Base-by-base conservation (phyloP, 1,284 basidiomycete genomes). In the Heterobasidion irregulare region DNA sequence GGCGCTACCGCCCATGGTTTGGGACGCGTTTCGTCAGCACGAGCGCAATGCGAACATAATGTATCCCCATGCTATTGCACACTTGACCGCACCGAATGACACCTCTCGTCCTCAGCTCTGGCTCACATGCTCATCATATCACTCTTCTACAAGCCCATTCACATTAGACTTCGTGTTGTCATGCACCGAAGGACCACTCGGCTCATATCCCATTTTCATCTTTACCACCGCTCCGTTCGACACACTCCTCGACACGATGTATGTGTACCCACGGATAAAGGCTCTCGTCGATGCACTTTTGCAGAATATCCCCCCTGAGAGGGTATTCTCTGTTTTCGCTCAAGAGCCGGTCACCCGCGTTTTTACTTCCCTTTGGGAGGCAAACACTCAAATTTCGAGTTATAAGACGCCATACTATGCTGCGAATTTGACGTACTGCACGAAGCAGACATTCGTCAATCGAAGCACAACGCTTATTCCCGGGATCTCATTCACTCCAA, bases 241-340 rank as follows among this genome's bases (percentile, higher is more conserved):
- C 16, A 50, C 57, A 6, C 64, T 72, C 19, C 54, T 53, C 13
- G 10, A 48, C 32, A 13, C 8, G 13, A 54, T 66, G 0, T 69
- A 68, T 55, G 61, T 80, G 8, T 32, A 50, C 9, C 62, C 62
- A 8, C 62, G 68, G 8, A 52, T 73, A 3, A 53, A 57, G 13
- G 47, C 53, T 9, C 60, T 74, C 13, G 64, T 65, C 16, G 46
- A 56, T 33, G 56, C 56, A 3, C 63, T 74, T 8, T 56, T 54
- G 5, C 13, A n/a, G 12, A 10, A 52, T 19, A 63, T 67, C 13
- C 58, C 65, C 13, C 52, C 57, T 3, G 54, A 70, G 12, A 74
- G 86, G 10, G 75, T 86, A 0, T 90, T 83, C 65, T 86, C 86
- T 1, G 72, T 88, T 8, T 89, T 88, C 61, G 78, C 83, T 1